These are phyloP conservation scores for Aspergillus sp. DNA, from an alignment of 2,329 filamentous ascomycete genomes.

Conservation along the genomic window DNA sequence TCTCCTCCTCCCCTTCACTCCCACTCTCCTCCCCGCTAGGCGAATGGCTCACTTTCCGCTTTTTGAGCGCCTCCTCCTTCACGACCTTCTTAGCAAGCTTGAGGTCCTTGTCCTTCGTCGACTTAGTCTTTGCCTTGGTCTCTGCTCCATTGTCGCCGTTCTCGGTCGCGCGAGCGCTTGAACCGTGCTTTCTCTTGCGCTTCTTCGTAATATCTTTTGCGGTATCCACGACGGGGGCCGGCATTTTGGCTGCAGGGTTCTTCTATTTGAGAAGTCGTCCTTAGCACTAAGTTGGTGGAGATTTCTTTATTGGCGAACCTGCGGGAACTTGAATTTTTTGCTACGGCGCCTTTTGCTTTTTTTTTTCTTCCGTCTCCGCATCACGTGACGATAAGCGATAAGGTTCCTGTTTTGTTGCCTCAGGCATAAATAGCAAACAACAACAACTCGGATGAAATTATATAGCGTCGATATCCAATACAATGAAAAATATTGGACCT, in stretches of 20 bases:
- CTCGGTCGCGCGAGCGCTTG: constrained; percentile 23
- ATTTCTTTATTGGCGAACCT: constrained; percentile 2
- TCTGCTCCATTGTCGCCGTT: constrained; percentile 23
- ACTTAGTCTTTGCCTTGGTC: constrained; percentile 21
- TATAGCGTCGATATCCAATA: too few relatives aligned
- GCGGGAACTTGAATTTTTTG: constrained; percentile 12
- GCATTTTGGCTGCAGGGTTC: constrained; percentile 27
- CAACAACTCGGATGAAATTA: too few relatives aligned
- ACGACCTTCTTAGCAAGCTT: constrained; percentile 17
- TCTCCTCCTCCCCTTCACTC: constrained; percentile 30
- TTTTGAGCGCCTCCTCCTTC: constrained; percentile 34
- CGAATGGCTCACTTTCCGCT: constrained; percentile 39
- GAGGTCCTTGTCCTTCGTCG: constrained; percentile 19
- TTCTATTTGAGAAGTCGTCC: constrained; percentile 2
- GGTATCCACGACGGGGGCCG: constrained; percentile 35
- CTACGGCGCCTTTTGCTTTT: constrained; percentile 24
- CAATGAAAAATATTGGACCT: too few relatives aligned
- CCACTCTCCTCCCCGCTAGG: constrained; percentile 36
- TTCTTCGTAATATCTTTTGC: constrained; percentile 43
- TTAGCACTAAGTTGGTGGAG: constrained; percentile 10
- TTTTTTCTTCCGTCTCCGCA: constrained; percentile 30
- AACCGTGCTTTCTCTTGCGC: constrained; percentile 46
- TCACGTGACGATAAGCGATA: constrained; percentile 33
- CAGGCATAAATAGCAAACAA: too few relatives aligned
- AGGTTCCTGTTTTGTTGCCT: constrained; percentile 9